A percentile compares a stretch with the other conserved stretches of the same genome.
These are phyloP conservation scores for Penicillium roqueforti DNA, from an alignment of 495 filamentous ascomycete genomes.

Conservation along the genomic window DNA sequence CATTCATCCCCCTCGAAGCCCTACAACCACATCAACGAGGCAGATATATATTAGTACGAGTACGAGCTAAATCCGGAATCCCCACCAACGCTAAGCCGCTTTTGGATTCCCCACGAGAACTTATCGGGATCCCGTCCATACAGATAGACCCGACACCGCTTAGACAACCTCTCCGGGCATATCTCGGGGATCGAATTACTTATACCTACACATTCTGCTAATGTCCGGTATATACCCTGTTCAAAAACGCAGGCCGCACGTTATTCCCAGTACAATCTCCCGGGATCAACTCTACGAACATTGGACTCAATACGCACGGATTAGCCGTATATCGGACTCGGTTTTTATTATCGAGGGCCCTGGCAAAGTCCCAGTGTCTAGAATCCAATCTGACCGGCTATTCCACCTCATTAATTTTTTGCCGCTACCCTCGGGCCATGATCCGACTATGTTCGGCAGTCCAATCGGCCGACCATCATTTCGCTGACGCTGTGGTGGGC, in stretches of 20 bases:
- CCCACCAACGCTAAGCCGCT: slow-evolving; percentile 15
- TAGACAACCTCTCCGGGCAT: neutral
- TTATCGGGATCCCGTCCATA: slow-evolving; percentile 14
- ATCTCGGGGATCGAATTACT: neutral
- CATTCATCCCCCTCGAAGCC: neutral
- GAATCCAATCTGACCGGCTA: slow-evolving; percentile 15
- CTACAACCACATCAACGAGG: neutral
- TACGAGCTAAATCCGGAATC: slow-evolving; percentile 26
- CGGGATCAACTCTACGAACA: neutral
- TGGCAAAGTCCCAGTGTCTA: neutral
- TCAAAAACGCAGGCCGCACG: neutral
- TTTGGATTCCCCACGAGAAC: slow-evolving; percentile 25
- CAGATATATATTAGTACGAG: slow-evolving; percentile 11
- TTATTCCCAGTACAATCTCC: neutral
- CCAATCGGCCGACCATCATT: slow-evolving; percentile 8
- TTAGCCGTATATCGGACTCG: neutral
- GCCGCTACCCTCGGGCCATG: slow-evolving; percentile 8
- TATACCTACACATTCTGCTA: neutral
- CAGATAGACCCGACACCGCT: neutral
- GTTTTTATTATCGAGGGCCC: neutral
- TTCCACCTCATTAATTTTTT: slow-evolving; percentile 20
- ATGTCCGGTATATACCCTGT: neutral
- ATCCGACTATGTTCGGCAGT: slow-evolving; percentile 9
- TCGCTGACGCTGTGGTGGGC: neutral
- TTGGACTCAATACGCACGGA: neutral